phyloP scores from a whole-genome alignment of 2,329 filamentous ascomycete species.

The Ceratocystis diversiconidia region DNA sequence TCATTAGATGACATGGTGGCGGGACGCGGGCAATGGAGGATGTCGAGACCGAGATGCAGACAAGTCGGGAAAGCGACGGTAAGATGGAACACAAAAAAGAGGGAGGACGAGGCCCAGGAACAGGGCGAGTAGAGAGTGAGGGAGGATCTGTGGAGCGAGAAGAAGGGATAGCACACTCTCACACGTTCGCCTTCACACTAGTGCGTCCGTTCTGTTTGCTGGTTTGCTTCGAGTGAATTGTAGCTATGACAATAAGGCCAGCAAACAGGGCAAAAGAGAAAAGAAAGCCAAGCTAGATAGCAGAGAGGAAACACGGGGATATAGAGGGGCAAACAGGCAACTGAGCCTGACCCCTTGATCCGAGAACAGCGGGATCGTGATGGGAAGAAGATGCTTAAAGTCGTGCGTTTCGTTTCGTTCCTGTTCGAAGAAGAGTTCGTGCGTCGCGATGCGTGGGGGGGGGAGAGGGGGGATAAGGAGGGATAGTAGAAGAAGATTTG shows the following conservation, averaged over 20 bases:
- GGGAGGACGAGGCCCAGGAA: neutral
- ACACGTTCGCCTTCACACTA: neutral
- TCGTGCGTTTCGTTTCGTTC: neutral
- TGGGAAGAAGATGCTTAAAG: neutral
- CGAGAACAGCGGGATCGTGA: neutral
- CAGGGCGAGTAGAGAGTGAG: neutral
- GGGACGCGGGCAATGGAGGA: conserved; percentile 53
- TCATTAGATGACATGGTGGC: conserved; percentile 55
- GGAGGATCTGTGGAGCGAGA: neutral
- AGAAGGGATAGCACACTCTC: conserved; percentile 1
- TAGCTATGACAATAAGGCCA: neutral
- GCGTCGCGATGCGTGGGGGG: neutral
- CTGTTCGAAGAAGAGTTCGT: neutral
- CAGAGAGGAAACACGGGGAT: neutral
- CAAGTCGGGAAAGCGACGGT: neutral
- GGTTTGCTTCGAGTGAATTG: neutral
- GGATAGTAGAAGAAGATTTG: neutral
- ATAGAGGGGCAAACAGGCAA: neutral
- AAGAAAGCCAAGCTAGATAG: conserved; percentile 2
- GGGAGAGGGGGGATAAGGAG: neutral
- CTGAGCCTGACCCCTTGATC: neutral
- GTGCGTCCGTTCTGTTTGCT: neutral
- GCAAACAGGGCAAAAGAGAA: neutral
- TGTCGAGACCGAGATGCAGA: conserved; percentile 34
- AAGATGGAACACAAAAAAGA: neutral